Evolutionary conservation across 352 stramenopile species (phyloP).

Genomic region (Phytophthora multivora): DNA sequence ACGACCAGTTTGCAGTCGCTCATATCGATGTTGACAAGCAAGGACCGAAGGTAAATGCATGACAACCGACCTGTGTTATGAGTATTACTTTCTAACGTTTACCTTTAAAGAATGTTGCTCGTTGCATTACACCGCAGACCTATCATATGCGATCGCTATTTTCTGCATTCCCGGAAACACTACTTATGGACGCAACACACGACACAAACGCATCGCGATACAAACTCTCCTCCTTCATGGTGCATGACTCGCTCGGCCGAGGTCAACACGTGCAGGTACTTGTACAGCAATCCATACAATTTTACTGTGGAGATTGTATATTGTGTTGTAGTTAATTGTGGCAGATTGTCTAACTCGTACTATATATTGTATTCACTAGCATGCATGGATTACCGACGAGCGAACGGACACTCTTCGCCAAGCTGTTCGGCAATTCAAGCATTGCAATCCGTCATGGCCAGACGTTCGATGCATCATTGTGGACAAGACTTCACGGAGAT

Average conservation of each 20-base stretch:
- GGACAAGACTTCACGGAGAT: slow-evolving; percentile 36
- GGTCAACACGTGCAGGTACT: slow-evolving; percentile 24
- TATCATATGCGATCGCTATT: neutral
- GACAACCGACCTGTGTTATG: neutral
- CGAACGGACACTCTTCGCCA: neutral
- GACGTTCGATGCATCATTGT: slow-evolving; percentile 16
- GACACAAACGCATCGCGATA: slow-evolving; percentile 9
- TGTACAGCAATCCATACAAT: neutral
- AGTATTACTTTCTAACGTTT: neutral
- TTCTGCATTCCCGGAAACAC: neutral
- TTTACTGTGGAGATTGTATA: neutral
- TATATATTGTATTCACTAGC: neutral
- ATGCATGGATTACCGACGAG: slow-evolving; percentile 5
- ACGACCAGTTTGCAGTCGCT: neutral
- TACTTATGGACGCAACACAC: slow-evolving; percentile 16
- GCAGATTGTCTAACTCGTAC: too few relatives aligned
- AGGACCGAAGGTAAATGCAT: neutral
- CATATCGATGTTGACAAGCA: neutral
- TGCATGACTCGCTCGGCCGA: slow-evolving; percentile 7
- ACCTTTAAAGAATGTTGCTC: neutral
- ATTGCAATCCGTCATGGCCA: slow-evolving; percentile 2
- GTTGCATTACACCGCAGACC: neutral
- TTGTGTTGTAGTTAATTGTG: neutral
- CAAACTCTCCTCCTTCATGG: slow-evolving; percentile 27
- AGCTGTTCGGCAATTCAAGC: slow-evolving; percentile 16